A percentile compares a stretch with the other conserved stretches of the same genome.
Conservation (phyloP, 2,329 filamentous ascomycete species). For the Aspergillus brasiliensis region DNA sequence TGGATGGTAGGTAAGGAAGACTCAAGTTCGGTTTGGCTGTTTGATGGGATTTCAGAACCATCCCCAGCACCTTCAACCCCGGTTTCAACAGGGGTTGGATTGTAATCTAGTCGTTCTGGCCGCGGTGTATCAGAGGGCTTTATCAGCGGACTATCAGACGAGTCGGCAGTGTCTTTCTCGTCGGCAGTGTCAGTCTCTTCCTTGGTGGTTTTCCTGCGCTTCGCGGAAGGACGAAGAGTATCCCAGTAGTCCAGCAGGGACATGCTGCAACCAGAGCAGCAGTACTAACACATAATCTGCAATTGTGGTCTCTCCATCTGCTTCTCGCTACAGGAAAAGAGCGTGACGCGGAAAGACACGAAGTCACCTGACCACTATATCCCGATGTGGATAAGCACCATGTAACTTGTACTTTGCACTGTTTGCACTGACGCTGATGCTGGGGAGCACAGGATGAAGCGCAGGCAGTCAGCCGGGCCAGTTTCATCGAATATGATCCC, state of each 20-base stretch:
- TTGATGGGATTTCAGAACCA: slow-evolving; percentile 36
- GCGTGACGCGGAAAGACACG: slow-evolving; percentile 25
- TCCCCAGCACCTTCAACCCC: slow-evolving; percentile 6
- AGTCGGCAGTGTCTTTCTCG: slow-evolving; percentile 8
- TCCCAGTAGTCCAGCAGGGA: slow-evolving; percentile 42
- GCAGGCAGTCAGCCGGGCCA: background rate
- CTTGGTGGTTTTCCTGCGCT: slow-evolving; percentile 34
- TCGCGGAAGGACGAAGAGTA: slow-evolving; percentile 31
- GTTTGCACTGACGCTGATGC: slow-evolving; percentile 24
- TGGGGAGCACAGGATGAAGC: background rate
- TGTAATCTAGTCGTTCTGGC: slow-evolving; percentile 24
- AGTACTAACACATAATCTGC: background rate
- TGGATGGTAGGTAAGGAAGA: slow-evolving; percentile 69
- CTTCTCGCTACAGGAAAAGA: background rate
- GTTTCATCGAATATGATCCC: background rate
- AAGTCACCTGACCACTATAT: slow-evolving; percentile 31
- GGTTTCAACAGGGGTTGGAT: slow-evolving; percentile 6
- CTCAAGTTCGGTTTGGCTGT: slow-evolving; percentile 67
- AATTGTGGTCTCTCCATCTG: background rate
- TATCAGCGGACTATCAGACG: slow-evolving; percentile 35
- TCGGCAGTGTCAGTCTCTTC: slow-evolving; percentile 12
- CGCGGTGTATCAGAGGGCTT: slow-evolving; percentile 23
- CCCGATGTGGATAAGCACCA: slow-evolving; percentile 8
- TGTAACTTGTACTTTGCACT: slow-evolving; percentile 16
- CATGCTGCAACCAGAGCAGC: slow-evolving; percentile 25